Conservation (phyloP, 352 stramenopile genomes). For the Pythium phragmitis region DNA sequence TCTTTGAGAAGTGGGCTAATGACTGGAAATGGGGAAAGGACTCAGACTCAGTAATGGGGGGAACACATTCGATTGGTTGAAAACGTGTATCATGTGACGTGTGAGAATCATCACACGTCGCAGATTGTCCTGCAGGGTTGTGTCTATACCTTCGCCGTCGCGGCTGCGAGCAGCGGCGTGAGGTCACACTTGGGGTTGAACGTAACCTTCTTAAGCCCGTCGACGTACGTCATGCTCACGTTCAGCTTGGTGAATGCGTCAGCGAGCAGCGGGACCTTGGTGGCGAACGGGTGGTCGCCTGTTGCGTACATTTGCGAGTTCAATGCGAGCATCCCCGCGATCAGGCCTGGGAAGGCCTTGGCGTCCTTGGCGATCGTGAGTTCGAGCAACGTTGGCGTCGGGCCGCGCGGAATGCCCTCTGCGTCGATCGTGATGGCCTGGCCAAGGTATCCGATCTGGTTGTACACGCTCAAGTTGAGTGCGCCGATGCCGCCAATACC, state of each 20-base stretch:
- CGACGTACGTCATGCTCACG: conserved; percentile 33
- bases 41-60: not conserved
- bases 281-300: conserved; percentile 27
- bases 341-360: conserved; percentile 1
- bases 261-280: conserved; percentile 20
- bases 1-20: not conserved
- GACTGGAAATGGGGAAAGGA: not conserved
- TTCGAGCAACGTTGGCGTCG: conserved; percentile 5
- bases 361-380: conserved; percentile 18
- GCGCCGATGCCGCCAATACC: conserved; percentile 20
- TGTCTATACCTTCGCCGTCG: not conserved
- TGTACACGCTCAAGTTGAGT: conserved; percentile 24
- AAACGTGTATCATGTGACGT: not conserved
- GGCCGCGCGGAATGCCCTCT: conserved; percentile 14
- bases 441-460: conserved; percentile 19
- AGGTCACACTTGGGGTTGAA: conserved; percentile 32
- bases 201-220: conserved; percentile 23
- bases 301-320: conserved; percentile 25
- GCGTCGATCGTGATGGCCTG: conserved; percentile 13
- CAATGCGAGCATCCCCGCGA: conserved; percentile 2
- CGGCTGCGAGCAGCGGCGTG: conserved; percentile 2
- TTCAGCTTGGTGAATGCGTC: conserved; percentile 30
- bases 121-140: not conserved
- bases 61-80: not conserved
- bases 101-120: not conserved